Evolutionary conservation across 495 filamentous ascomycete genomes (phyloP).

Genomic region (Tuber magnatum): DNA sequence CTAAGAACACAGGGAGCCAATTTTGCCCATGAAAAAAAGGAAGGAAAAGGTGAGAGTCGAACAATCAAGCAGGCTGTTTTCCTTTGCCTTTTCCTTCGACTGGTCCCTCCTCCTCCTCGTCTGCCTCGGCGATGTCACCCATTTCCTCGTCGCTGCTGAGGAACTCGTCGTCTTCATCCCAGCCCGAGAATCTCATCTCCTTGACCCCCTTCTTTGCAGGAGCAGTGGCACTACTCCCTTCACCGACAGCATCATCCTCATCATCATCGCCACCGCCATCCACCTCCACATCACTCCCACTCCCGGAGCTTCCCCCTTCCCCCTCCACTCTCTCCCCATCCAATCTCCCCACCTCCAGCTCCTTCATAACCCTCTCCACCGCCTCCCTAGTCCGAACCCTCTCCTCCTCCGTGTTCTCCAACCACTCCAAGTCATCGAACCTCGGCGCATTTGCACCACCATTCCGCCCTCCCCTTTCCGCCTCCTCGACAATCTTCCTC

Average conservation of each 20-base stretch:
- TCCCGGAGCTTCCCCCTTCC: slow-evolving; percentile 51
- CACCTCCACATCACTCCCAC: slow-evolving; percentile 49
- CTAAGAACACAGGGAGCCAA: neutral
- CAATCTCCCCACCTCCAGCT: slow-evolving; percentile 44
- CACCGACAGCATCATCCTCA: slow-evolving; percentile 22
- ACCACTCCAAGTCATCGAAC: slow-evolving; percentile 80
- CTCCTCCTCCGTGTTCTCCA: slow-evolving; percentile 82
- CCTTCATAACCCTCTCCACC: slow-evolving; percentile 67
- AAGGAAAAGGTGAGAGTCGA: neutral
- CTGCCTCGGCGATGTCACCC: slow-evolving; percentile 32
- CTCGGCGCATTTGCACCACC: slow-evolving; percentile 63
- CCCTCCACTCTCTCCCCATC: slow-evolving; percentile 47
- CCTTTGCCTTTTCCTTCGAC: slow-evolving; percentile 26
- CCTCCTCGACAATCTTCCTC: slow-evolving; percentile 73
- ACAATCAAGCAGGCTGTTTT: slow-evolving; percentile 34
- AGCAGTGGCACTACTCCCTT: slow-evolving; percentile 23
- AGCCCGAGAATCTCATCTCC: slow-evolving; percentile 62
- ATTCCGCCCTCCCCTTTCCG: slow-evolving; percentile 59
- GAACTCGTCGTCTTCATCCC: slow-evolving; percentile 78
- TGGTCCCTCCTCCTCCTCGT: slow-evolving; percentile 23
- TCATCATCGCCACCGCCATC: slow-evolving; percentile 40
- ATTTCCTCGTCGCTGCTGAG: slow-evolving; percentile 64
- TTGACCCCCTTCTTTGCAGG: slow-evolving; percentile 45
- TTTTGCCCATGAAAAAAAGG: neutral
- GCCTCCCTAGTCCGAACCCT: slow-evolving; percentile 77